Percentiles rank a stretch among this genome's conserved stretches.
Evolutionary conservation across 1,284 basidiomycete species (phyloP).

Genomic region (Microbotryum silenes-acaulis): DNA sequence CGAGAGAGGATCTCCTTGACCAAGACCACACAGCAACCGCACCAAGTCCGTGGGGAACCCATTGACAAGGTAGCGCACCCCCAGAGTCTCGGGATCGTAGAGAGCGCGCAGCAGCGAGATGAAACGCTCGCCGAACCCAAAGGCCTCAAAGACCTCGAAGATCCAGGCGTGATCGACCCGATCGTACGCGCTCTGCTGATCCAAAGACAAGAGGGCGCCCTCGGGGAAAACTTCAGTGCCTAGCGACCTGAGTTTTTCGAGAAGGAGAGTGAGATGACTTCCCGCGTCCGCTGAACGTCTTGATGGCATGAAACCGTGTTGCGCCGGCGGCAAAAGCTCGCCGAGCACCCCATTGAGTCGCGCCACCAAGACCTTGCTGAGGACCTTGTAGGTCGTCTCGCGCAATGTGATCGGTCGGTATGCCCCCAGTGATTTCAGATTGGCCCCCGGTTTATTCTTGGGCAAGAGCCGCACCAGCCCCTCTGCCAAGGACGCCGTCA

Average conservation of each 20-base stretch:
- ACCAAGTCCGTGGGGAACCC: neutral
- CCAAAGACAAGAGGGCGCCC: neutral
- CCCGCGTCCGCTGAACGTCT: neutral
- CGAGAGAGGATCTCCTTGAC: conserved; percentile 4
- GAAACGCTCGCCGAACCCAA: neutral
- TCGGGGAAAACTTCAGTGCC: neutral
- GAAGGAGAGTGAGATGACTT: neutral
- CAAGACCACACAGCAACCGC: neutral
- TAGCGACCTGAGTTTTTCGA: neutral
- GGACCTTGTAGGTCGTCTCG: conserved; percentile 1
- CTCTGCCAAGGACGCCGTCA: too few relatives aligned
- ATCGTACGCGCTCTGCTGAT: conserved; percentile 5
- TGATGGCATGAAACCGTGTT: conserved; percentile 1
- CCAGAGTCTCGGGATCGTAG: neutral
- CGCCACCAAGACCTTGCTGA: neutral
- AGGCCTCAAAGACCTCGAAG: conserved; percentile 1
- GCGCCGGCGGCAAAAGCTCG: neutral
- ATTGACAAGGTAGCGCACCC: conserved; percentile 6
- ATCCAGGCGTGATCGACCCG: conserved; percentile 3
- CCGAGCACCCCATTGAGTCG: neutral
- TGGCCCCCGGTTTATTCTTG: too few relatives aligned
- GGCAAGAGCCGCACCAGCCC: too few relatives aligned
- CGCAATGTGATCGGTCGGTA: neutral
- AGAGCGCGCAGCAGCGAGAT: neutral
- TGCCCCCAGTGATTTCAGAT: too few relatives aligned